phyloP scores from a whole-genome alignment of 148 eudicot species.

The Nepenthes gracilis region DNA sequence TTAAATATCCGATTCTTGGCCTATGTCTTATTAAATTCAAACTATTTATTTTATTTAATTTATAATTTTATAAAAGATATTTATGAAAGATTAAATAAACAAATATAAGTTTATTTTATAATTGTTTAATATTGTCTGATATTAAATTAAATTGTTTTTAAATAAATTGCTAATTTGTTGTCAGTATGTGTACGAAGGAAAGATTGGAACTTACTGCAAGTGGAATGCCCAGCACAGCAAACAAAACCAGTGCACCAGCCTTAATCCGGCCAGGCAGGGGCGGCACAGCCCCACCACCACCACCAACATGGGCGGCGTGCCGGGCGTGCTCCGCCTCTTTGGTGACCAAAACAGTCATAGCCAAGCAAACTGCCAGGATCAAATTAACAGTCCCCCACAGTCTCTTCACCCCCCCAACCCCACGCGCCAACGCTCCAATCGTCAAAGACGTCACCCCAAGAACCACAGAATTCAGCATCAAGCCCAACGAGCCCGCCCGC shows the following conservation, averaged over 20 bases:
- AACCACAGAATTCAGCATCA: constrained; percentile 49
- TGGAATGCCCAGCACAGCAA: constrained; percentile 54
- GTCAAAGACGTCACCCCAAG: constrained; percentile 43
- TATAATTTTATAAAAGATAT: too few relatives aligned
- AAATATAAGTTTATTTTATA: too few relatives aligned
- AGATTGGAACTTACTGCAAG: constrained; percentile 33
- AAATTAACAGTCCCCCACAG: constrained; percentile 37
- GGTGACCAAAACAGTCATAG: constrained; percentile 1
- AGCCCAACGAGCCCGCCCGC: constrained; percentile 53
- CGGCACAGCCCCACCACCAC: constrained; percentile 2
- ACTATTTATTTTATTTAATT: too few relatives aligned
- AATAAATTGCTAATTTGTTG: too few relatives aligned
- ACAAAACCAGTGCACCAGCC: constrained; percentile 31
- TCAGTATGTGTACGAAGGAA: too few relatives aligned
- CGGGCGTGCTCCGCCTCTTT: constrained; percentile 1
- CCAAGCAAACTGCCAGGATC: constrained; percentile 1
- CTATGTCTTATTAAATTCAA: too few relatives aligned
- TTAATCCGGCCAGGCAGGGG: constrained; percentile 38
- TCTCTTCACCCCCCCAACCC: constrained; percentile 22
- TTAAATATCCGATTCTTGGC: too few relatives aligned
- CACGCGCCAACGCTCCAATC: constrained; percentile 12
- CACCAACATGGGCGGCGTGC: not conserved
- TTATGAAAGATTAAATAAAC: too few relatives aligned
- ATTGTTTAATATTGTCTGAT: too few relatives aligned
- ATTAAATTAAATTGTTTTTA: too few relatives aligned